These are phyloP conservation scores for Termitomyces sp. DNA, from an alignment of 1,284 basidiomycete species.

Conservation along the genomic window DNA sequence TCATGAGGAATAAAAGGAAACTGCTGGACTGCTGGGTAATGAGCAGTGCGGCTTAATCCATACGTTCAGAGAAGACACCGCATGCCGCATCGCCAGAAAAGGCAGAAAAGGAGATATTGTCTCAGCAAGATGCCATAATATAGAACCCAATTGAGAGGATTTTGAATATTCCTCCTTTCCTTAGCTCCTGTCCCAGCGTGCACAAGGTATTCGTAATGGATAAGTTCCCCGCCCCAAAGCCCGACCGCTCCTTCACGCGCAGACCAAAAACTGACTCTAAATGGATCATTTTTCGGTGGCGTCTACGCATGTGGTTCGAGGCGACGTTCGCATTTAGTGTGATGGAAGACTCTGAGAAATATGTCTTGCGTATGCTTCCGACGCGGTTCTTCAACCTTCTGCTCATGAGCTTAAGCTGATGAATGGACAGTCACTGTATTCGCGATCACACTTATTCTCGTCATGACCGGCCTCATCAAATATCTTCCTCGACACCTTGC, in stretches of 20 bases:
- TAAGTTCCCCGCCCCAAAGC: constrained; percentile 9
- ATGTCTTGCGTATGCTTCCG: constrained; percentile 4
- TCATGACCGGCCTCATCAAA: constrained; percentile 8
- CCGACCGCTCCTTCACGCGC: constrained; percentile 10
- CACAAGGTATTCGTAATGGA: background rate
- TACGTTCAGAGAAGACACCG: background rate
- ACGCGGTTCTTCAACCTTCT: background rate
- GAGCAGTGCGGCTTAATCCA: too few species aligned
- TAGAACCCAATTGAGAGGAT: background rate
- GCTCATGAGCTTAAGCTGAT: background rate
- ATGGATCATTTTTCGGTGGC: constrained; percentile 9
- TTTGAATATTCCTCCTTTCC: background rate
- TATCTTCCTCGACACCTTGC: constrained; percentile 8
- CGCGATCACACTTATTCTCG: constrained; percentile 2
- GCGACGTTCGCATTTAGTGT: constrained; percentile 12
- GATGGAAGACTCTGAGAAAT: constrained; percentile 8
- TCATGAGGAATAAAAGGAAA: background rate
- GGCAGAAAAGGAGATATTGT: background rate
- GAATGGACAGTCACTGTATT: constrained; percentile 5
- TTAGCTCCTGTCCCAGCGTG: background rate
- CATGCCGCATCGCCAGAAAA: background rate
- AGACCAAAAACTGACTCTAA: constrained; percentile 1
- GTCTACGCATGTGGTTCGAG: constrained; percentile 9
- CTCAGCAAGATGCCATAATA: constrained; percentile 9
- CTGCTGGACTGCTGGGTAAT: background rate